Percentiles rank a stretch among this genome's conserved stretches.
phyloP scores from a whole-genome alignment of 2,329 filamentous ascomycete genomes.

The Verticillium longisporum region DNA sequence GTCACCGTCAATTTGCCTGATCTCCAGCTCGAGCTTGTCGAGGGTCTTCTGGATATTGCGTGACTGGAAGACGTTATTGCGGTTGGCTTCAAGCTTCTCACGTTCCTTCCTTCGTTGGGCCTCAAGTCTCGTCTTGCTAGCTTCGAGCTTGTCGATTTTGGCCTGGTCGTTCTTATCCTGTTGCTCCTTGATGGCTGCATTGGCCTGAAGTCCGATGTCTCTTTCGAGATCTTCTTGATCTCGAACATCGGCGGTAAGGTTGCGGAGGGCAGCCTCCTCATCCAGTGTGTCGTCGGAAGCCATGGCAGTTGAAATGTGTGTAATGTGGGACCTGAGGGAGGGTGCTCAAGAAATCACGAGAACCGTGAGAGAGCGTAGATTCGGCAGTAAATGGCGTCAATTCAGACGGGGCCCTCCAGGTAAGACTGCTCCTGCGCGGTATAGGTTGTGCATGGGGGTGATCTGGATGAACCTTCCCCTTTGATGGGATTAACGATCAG shows the following conservation, averaged over 20 bases:
- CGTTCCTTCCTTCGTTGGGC: conserved; percentile 54
- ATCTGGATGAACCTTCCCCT: too few relatives aligned
- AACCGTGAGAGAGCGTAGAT: too few relatives aligned
- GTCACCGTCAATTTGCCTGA: conserved; percentile 62
- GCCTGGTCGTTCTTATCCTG: conserved; percentile 58
- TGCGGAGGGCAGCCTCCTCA: conserved; percentile 54
- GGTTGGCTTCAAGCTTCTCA: conserved; percentile 35
- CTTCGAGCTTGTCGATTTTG: conserved; percentile 52
- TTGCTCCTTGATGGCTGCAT: conserved; percentile 49
- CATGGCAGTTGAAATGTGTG: not conserved
- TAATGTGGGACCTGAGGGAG: not conserved
- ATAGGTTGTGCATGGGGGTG: too few relatives aligned
- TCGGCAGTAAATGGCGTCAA: too few relatives aligned
- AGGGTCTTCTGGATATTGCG: conserved; percentile 41
- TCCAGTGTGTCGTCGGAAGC: conserved; percentile 27
- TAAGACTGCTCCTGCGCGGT: too few relatives aligned
- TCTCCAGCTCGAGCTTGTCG: conserved; percentile 35
- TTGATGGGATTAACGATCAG: too few relatives aligned
- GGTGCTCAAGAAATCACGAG: too few relatives aligned
- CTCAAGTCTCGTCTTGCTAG: conserved; percentile 52
- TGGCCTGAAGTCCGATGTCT: conserved; percentile 66
- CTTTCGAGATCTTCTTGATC: conserved; percentile 88
- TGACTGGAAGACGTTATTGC: conserved; percentile 41
- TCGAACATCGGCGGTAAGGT: conserved; percentile 56
- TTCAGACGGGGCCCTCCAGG: too few relatives aligned